Conservation (phyloP, 345 rosid species). For the Brassica incana region DNA sequence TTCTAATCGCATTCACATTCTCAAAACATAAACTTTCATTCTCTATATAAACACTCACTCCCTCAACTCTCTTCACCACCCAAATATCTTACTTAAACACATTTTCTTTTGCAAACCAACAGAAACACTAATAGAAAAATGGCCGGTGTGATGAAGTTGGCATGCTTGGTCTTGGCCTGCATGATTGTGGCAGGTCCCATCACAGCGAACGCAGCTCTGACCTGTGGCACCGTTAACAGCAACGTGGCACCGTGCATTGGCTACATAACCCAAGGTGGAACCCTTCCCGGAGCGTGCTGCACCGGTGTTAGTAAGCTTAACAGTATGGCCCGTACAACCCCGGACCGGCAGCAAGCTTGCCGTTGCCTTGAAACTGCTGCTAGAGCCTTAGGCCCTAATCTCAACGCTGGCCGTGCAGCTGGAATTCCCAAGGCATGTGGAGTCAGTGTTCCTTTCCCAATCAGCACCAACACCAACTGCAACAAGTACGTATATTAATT, state of each 20-base stretch:
- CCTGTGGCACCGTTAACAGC: constrained; percentile 40
- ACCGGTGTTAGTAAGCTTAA: constrained; percentile 25
- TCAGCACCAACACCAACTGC: constrained; percentile 41
- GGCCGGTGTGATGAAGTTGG: constrained; percentile 28
- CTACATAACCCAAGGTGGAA: constrained; percentile 19
- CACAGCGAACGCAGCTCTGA: constrained; percentile 36
- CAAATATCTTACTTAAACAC: constrained; percentile 5
- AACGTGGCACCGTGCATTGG: constrained; percentile 27
- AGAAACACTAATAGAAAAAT: not conserved
- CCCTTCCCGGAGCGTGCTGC: constrained; percentile 20
- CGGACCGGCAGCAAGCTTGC: constrained; percentile 40
- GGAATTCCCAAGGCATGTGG: constrained; percentile 24
- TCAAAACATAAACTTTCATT: not conserved
- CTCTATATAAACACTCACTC: constrained; percentile 35
- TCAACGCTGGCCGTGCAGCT: constrained; percentile 26
- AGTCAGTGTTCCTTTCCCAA: constrained; percentile 31
- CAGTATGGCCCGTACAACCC: constrained; percentile 23
- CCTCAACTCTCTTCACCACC: constrained; percentile 19
- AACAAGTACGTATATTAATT: constrained; percentile 26
- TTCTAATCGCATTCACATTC: constrained; percentile 2
- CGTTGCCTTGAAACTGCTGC: constrained; percentile 29
- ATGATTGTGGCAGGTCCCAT: constrained; percentile 33
- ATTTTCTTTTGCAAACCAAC: constrained; percentile 9
- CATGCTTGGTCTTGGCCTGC: constrained; percentile 35
- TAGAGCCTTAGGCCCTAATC: not conserved